phyloP scores from a whole-genome alignment of 306 rosid species.

The Quercus dentata region DNA sequence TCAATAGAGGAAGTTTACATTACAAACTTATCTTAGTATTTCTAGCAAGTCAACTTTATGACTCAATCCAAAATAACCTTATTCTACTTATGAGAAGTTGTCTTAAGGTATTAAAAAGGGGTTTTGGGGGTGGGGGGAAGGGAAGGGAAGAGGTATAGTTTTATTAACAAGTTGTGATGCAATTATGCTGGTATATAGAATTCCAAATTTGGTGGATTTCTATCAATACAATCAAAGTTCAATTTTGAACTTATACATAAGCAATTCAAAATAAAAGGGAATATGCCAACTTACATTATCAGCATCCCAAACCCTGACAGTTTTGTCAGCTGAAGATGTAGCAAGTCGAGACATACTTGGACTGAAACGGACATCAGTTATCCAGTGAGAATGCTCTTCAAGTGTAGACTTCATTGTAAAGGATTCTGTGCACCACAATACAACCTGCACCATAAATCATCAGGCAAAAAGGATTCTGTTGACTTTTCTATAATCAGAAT shows the following conservation, averaged over 20 bases:
- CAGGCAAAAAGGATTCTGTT: neutral
- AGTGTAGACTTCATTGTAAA: slow-evolving; percentile 50
- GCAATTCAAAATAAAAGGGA: neutral
- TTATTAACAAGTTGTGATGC: neutral
- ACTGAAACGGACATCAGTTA: slow-evolving; percentile 79
- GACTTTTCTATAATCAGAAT: neutral
- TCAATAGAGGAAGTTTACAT: neutral
- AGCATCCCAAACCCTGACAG: slow-evolving; percentile 80
- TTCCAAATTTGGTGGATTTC: neutral
- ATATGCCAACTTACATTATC: slow-evolving; percentile 56
- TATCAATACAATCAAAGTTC: neutral
- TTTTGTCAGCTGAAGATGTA: slow-evolving; percentile 83
- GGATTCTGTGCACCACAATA: slow-evolving; percentile 72
- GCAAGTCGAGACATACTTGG: slow-evolving; percentile 59
- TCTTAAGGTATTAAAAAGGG: neutral
- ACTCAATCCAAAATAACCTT: neutral
- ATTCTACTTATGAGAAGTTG: neutral
- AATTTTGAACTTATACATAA: neutral
- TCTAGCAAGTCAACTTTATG: neutral
- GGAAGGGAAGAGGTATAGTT: too few species aligned
- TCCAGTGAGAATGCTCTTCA: slow-evolving; percentile 70
- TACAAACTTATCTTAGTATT: neutral
- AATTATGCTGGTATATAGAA: neutral
- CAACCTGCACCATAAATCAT: slow-evolving; percentile 48
- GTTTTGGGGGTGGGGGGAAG: too few species aligned